Evolutionary conservation across 169 alveolate genomes (phyloP), one percentile per base, ranked within the genome.

Genomic region (Eimeria sp.): DNA sequence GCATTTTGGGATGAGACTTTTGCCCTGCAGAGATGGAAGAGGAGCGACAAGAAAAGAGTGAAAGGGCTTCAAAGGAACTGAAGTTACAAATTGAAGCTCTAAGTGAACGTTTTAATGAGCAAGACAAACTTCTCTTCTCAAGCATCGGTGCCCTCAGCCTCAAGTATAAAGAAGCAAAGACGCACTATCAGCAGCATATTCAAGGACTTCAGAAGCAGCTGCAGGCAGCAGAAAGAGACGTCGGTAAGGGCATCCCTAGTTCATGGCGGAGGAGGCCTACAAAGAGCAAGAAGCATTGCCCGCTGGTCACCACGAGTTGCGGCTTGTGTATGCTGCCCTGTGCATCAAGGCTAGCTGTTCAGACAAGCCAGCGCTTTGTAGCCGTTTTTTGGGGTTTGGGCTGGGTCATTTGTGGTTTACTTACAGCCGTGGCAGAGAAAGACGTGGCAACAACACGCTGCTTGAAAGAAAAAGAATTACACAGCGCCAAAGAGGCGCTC

Each of bases 221-320:
- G 58, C 90, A 83, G 40, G 90, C 90, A 54, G 90, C 90, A 37
- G 90, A 83, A 40, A 40, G 90, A 18, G 90, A 83, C 18, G 90
- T 83, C 30, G 90, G 90, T 83, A 58, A 66, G 88, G 4, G 77
- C 1, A 0, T 74, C n/a, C 3, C 13, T 20, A 16, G 83, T 33
- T 0, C 83, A 74, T 74, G 54, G 18, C 58, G 33, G 10, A 56
- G 33, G 40, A 37, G 13, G n/a, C 58, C 20, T 40, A 11, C n/a
- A 40, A 40, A 0, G 33, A 74, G 83, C 83, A 40, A 13, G 56
- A 74, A 14, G 9, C 83, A 37, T 20, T 74, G 56, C 54, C 56
- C 83, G 20, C 56, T 74, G 6, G 83, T 58, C 40, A 20, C 37
- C 14, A 14, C 30, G 33, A 74, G 83, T 58, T 18, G 13, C 54